A percentile compares a stretch with the other conserved stretches of the same genome.
phyloP scores from a whole-genome alignment of 257 asterid genomes.

The Lantana camara region DNA sequence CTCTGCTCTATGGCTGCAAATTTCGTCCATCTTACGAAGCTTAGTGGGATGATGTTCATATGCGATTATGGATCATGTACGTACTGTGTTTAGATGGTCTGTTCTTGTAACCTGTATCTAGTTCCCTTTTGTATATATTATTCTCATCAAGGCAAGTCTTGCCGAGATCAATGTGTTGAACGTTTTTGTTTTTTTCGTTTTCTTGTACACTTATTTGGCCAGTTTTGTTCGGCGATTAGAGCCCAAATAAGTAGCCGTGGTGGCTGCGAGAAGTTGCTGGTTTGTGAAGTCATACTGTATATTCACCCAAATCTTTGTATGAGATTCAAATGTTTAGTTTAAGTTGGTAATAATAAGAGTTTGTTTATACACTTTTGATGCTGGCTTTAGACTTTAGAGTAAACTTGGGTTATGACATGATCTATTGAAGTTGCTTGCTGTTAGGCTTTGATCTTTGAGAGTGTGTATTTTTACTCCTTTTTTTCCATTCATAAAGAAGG shows the following conservation, averaged over 20 bases:
- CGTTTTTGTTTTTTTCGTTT: background rate
- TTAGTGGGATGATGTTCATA: background rate
- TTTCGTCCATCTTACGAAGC: constrained; percentile 13
- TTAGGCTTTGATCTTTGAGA: too few relatives aligned
- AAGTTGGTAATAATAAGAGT: background rate
- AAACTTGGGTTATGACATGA: background rate
- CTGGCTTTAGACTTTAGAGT: background rate
- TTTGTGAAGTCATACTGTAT: constrained; percentile 17
- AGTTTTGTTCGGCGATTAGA: constrained; percentile 14
- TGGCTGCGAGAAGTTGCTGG: constrained; percentile 12
- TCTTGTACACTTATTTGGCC: constrained; percentile 13
- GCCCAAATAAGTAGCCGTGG: constrained; percentile 26
- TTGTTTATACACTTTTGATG: background rate
- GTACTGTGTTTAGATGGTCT: constrained; percentile 8
- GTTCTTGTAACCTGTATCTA: constrained; percentile 26
- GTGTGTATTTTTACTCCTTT: too few relatives aligned
- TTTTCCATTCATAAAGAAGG: too few relatives aligned
- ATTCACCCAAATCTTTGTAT: background rate
- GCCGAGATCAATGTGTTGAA: constrained; percentile 17
- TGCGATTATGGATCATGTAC: constrained; percentile 5
- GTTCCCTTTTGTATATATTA: constrained; percentile 25
- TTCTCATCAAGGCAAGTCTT: constrained; percentile 24
- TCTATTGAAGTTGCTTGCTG: too few relatives aligned
- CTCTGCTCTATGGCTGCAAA: constrained; percentile 6
- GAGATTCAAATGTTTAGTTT: constrained; percentile 19